Percentiles rank a stretch among this genome's conserved stretches.
These are phyloP conservation scores for Nakaseomyces nivariensis DNA, from an alignment of 1,139 yeast genomes.

Conservation along the genomic window DNA sequence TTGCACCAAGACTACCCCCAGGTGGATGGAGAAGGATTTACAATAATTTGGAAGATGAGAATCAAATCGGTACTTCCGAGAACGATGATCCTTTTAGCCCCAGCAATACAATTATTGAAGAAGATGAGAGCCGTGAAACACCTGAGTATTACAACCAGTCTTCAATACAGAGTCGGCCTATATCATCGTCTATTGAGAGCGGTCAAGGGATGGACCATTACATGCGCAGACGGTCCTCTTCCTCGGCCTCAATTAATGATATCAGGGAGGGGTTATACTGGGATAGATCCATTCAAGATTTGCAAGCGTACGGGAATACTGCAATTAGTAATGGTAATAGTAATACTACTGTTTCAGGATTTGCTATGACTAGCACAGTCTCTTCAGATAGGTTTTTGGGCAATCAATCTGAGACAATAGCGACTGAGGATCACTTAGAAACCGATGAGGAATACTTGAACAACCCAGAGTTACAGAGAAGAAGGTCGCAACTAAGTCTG, in stretches of 20 bases:
- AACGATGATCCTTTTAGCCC: background rate
- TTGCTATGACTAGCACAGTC: background rate
- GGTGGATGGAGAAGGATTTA: constrained; percentile 29
- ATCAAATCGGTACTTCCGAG: background rate
- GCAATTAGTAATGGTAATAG: background rate
- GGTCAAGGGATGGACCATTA: constrained; percentile 3
- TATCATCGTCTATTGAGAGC: background rate
- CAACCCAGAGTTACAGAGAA: constrained; percentile 25
- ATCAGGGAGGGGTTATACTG: constrained; percentile 25
- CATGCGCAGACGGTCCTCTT: constrained; percentile 4
- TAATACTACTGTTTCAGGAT: background rate
- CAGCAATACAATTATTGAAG: constrained; percentile 7
- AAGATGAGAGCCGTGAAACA: constrained; percentile 7
- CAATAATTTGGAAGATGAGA: constrained; percentile 10
- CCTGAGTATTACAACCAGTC: constrained; percentile 3
- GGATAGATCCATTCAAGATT: constrained; percentile 27
- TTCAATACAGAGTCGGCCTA: background rate
- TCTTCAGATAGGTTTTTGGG: background rate
- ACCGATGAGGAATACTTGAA: constrained; percentile 26
- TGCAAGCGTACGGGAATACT: constrained; percentile 5
- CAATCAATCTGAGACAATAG: background rate
- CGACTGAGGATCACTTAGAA: constrained; percentile 15
- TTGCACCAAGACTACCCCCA: constrained; percentile 25
- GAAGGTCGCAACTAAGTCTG: constrained; percentile 26
- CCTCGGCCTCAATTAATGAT: constrained; percentile 6